Percentiles rank a stretch among this genome's conserved stretches.
These are phyloP conservation scores for Solanum sitiens DNA, from an alignment of 257 asterid genomes.

Conservation along the genomic window DNA sequence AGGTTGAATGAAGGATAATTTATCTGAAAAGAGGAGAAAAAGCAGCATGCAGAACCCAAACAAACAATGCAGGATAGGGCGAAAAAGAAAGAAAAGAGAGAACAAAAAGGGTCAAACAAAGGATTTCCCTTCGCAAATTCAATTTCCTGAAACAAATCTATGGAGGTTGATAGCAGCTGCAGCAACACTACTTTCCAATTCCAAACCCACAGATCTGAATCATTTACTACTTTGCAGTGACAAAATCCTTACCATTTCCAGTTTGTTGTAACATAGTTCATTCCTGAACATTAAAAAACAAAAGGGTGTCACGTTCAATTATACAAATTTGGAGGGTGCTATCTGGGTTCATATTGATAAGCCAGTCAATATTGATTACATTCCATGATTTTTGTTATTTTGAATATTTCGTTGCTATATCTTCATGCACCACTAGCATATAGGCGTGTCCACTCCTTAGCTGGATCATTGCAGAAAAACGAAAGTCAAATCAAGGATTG, in stretches of 20 bases:
- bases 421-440: constrained; percentile 87
- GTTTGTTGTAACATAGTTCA: neutral
- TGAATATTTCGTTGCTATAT: neutral
- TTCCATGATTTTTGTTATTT: neutral
- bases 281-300: neutral
- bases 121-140: neutral
- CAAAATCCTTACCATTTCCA: neutral
- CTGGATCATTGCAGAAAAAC: constrained; percentile 24
- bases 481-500: neutral
- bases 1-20: neutral
- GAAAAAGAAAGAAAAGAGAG: no score
- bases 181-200: neutral
- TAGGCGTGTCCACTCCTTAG: constrained; percentile 89
- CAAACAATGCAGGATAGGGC: neutral
- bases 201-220: neutral
- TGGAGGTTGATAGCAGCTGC: neutral
- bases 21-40: neutral
- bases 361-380: neutral
- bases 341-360: neutral
- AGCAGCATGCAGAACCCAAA: neutral
- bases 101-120: neutral
- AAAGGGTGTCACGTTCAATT: constrained; percentile 12
- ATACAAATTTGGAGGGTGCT: constrained; percentile 23
- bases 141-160: neutral
- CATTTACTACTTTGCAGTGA: neutral